These are phyloP conservation scores for Ceraceosorus guamensis DNA, from an alignment of 1,284 basidiomycete genomes.

Conservation along the genomic window DNA sequence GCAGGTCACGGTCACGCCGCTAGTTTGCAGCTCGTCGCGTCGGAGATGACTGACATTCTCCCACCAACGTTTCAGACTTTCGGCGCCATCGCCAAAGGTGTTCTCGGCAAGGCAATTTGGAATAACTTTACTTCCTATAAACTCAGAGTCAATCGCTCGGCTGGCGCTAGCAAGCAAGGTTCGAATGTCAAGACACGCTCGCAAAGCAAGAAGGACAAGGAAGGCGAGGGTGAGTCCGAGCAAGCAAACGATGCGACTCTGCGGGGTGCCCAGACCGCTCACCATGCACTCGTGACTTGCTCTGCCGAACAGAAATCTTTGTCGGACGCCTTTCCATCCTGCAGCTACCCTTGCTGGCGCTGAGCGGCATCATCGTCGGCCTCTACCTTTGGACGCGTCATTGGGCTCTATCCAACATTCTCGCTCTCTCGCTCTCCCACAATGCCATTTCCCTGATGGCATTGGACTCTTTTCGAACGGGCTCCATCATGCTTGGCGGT, in stretches of 20 bases:
- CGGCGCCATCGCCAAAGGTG: constrained; percentile 3
- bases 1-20: not conserved
- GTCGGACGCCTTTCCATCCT: not conserved
- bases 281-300: too few species aligned
- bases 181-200: too few species aligned
- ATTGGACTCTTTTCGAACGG: constrained; percentile 84
- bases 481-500: constrained; percentile 64
- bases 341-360: constrained; percentile 54
- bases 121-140: not conserved
- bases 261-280: too few species aligned
- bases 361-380: constrained; percentile 62
- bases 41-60: not conserved
- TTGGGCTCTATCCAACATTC: constrained; percentile 68
- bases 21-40: not conserved
- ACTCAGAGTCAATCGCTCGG: too few species aligned
- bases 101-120: not conserved
- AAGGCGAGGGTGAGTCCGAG: too few species aligned
- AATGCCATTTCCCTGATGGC: constrained; percentile 74
- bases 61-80: constrained; percentile 1
- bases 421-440: constrained; percentile 76
- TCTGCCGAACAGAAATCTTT: too few species aligned
- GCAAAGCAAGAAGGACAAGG: too few species aligned
- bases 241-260: too few species aligned
- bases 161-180: too few species aligned
- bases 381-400: constrained; percentile 60